Evolutionary conservation across 2,329 filamentous ascomycete genomes (phyloP).

Genomic region (Trichophyton equinum): DNA sequence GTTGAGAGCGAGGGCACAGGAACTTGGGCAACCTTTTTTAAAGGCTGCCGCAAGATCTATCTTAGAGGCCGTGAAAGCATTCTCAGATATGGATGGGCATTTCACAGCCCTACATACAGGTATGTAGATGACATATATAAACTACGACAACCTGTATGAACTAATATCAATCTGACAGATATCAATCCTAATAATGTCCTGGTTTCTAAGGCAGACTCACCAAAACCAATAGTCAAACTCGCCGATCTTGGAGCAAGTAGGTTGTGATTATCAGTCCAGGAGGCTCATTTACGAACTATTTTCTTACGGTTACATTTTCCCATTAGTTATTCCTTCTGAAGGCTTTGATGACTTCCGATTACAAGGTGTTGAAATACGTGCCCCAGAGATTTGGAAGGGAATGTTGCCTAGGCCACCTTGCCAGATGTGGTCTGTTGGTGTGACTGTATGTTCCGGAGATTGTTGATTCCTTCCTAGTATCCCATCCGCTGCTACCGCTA

Average conservation of each 20-base stretch:
- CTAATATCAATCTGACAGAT: slow-evolving; percentile 3
- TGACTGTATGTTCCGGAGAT: slow-evolving; percentile 8
- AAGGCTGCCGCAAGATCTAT: slow-evolving; percentile 9
- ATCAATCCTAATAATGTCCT: slow-evolving; percentile 12
- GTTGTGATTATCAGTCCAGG: not conserved
- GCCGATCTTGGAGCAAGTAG: slow-evolving; percentile 9
- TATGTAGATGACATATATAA: not conserved
- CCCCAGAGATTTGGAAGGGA: slow-evolving; percentile 13
- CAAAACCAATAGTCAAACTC: slow-evolving; percentile 8
- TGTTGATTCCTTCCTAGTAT: not conserved
- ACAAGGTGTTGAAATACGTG: slow-evolving; percentile 10
- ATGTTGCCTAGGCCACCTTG: slow-evolving; percentile 5
- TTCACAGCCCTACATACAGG: slow-evolving; percentile 8
- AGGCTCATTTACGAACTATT: not conserved
- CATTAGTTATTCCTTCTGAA: slow-evolving; percentile 8
- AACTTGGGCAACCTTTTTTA: slow-evolving; percentile 1
- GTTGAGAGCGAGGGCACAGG: not conserved
- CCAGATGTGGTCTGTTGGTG: slow-evolving; percentile 12
- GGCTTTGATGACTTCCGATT: not conserved
- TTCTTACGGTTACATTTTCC: not conserved
- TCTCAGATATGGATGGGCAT: slow-evolving; percentile 12
- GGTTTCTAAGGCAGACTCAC: slow-evolving; percentile 5
- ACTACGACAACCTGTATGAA: not conserved
- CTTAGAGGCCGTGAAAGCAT: slow-evolving; percentile 9
- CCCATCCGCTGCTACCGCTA: not conserved